Evolutionary conservation across 176 grass and related monocot genomes (phyloP).

Genomic region (Oryza glumipatula): DNA sequence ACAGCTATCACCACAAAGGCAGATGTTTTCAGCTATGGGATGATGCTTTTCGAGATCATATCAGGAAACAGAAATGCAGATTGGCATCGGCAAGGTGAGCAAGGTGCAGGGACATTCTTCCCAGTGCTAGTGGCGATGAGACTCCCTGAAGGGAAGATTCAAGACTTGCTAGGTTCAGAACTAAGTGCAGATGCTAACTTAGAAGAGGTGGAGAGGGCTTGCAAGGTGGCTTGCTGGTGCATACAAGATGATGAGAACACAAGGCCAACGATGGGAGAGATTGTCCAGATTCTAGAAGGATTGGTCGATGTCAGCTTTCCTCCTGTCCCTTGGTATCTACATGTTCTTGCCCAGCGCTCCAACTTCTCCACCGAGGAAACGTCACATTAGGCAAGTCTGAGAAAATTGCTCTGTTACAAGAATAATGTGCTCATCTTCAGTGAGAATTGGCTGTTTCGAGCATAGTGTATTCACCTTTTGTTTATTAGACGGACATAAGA

Average conservation of each 20-base stretch:
- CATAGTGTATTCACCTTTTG: not conserved
- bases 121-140: constrained; percentile 8
- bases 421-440: not conserved
- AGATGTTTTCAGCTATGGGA: constrained; percentile 44
- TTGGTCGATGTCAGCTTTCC: not conserved
- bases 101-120: constrained; percentile 12
- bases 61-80: constrained; percentile 12
- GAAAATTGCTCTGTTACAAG: not conserved
- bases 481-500: no score
- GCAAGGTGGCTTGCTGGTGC: constrained; percentile 33
- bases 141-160: constrained; percentile 6
- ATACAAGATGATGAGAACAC: constrained; percentile 19
- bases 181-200: not conserved
- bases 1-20: constrained; percentile 32
- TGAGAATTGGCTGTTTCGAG: not conserved
- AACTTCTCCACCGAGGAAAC: not conserved
- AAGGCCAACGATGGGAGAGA: constrained; percentile 26
- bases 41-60: constrained; percentile 47
- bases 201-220: constrained; percentile 11
- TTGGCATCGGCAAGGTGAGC: not conserved
- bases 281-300: constrained; percentile 35
- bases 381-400: not conserved
- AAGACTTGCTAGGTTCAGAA: not conserved
- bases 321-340: constrained; percentile 23
- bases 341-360: not conserved